A percentile compares a stretch with the other conserved stretches of the same genome.
These are phyloP conservation scores for Caryopteris hybrid DNA, from an alignment of 305 asterid genomes.

Conservation along the genomic window DNA sequence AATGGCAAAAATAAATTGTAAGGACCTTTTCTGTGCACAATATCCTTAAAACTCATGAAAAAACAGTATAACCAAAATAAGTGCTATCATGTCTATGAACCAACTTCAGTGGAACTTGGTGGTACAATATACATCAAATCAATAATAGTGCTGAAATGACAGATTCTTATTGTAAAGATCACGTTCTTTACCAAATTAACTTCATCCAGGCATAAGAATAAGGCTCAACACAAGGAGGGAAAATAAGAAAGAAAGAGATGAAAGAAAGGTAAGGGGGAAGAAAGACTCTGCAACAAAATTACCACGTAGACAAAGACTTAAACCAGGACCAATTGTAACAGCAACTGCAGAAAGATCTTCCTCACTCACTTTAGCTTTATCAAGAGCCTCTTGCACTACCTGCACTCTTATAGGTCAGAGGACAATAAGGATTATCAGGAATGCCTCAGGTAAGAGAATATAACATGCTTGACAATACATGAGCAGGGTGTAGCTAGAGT, in stretches of 20 bases:
- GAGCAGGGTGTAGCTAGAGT: background rate
- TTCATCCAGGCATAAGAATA: conserved; percentile 8
- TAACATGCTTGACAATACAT: background rate
- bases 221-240: background rate
- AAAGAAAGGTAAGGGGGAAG: background rate
- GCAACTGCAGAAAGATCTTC: conserved; percentile 97
- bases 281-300: conserved; percentile 14
- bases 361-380: conserved; percentile 71
- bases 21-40: conserved; percentile 6
- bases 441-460: background rate
- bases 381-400: conserved; percentile 98
- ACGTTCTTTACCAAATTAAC: background rate
- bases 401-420: conserved; percentile 9
- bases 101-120: too few relatives aligned
- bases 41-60: background rate
- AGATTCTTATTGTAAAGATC: background rate
- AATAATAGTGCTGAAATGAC: background rate
- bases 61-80: too few relatives aligned
- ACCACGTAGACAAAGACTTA: conserved; percentile 98
- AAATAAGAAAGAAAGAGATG: background rate
- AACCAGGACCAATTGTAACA: conserved; percentile 98
- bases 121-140: too few relatives aligned
- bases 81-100: too few relatives aligned
- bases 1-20: conserved; percentile 15
- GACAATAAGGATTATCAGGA: background rate